Evolutionary conservation across 1,139 yeast species (phyloP).

Genomic region (Saccharomyces hybrid): DNA sequence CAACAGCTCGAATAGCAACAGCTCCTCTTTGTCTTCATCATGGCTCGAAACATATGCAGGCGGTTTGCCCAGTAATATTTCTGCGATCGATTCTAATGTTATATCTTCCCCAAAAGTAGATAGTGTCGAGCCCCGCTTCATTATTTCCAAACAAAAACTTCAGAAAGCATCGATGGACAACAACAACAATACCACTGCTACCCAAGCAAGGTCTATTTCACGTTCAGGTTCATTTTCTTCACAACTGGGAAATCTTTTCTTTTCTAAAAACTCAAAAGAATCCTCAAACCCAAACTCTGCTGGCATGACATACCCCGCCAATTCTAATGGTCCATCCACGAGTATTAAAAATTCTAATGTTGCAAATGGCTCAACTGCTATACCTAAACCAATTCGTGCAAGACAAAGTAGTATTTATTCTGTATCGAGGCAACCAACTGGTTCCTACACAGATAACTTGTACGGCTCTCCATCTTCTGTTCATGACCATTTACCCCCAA

Average conservation of each 20-base stretch:
- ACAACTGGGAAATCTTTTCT: constrained; percentile 36
- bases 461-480: constrained; percentile 26
- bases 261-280: constrained; percentile 30
- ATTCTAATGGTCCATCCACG: constrained; percentile 5
- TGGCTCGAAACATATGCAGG: constrained; percentile 34
- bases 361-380: constrained; percentile 9
- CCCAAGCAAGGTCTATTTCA: constrained; percentile 36
- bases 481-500: constrained; percentile 20
- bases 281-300: constrained; percentile 5
- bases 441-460: constrained; percentile 23
- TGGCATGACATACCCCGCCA: neutral
- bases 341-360: constrained; percentile 4
- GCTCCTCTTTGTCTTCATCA: constrained; percentile 28
- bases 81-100: constrained; percentile 46
- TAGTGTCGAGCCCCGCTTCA: constrained; percentile 61
- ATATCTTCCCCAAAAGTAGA: constrained; percentile 65
- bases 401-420: constrained; percentile 30
- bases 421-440: constrained; percentile 30
- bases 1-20: constrained; percentile 17
- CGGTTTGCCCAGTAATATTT: constrained; percentile 47
- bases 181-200: constrained; percentile 31
- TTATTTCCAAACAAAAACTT: constrained; percentile 63
- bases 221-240: constrained; percentile 46
- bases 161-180: constrained; percentile 42
- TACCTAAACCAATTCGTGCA: constrained; percentile 31